Evolutionary conservation across 257 asterid genomes (phyloP).

Genomic region (Lithospermum erythrorhizon): DNA sequence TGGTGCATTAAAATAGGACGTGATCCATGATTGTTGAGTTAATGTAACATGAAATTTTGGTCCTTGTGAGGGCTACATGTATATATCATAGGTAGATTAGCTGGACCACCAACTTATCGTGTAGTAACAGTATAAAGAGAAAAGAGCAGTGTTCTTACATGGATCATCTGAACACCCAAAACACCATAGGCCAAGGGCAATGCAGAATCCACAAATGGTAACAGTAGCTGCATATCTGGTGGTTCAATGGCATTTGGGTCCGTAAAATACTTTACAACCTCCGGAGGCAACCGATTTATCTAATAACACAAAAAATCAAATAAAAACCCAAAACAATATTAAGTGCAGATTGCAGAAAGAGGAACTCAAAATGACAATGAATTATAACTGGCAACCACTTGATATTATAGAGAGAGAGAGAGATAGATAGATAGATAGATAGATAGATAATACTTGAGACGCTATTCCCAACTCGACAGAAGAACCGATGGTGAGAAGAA

Average conservation of each 20-base stretch:
- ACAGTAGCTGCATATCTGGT: conserved; percentile 76
- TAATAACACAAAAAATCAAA: conserved; percentile 22
- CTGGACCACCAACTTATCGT: background rate
- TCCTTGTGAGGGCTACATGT: too few relatives aligned
- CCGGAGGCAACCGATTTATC: conserved; percentile 87
- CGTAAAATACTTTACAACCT: conserved; percentile 77
- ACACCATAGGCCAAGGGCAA: conserved; percentile 87
- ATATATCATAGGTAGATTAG: background rate
- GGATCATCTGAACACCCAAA: conserved; percentile 76
- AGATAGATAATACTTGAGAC: conserved; percentile 49
- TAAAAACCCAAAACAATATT: conserved; percentile 12
- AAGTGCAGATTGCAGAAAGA: conserved; percentile 2
- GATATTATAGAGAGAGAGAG: background rate
- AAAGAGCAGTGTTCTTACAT: conserved; percentile 38
- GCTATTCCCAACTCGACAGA: conserved; percentile 89
- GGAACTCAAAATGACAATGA: background rate
- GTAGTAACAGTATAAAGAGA: conserved; percentile 2
- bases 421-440: background rate
- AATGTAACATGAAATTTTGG: too few relatives aligned
- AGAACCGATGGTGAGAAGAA: conserved; percentile 84
- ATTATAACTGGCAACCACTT: background rate
- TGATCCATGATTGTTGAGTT: too few relatives aligned
- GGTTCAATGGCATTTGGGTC: conserved; percentile 93
- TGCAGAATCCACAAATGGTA: conserved; percentile 87
- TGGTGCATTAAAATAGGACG: too few relatives aligned